Base-by-base conservation (phyloP, 2,329 filamentous ascomycete species). In the Penicillium concentricum region DNA sequence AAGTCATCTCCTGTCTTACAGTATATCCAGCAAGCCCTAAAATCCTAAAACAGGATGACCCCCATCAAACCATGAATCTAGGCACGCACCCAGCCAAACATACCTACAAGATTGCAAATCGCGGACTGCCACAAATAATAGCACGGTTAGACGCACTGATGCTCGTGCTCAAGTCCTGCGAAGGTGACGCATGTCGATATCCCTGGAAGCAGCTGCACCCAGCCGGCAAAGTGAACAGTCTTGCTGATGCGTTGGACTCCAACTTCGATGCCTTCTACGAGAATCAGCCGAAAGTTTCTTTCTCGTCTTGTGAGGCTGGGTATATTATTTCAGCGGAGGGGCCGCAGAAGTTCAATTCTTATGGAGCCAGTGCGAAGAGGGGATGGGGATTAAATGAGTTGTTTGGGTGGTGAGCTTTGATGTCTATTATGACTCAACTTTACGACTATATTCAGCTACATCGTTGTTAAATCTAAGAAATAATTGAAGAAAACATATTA, bases 111-210 rank as follows among this genome's bases (percentile, higher is more conserved):
- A 59, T 65, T 5, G 61, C 62, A 37, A 58, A 60, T 39, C 63
- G 67, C 3, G 58, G 61, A n/a, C 48, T 67, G 0, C 45, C 61
- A 6, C 76, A 78, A 50, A 73, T 84, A 0, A 63, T 81, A 3
- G 71, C 76, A 22, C 79, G 84, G 2, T 76, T 88, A 0, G 84
- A 87, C 59, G 74, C 83, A 3, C 74, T 88, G 1, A 75, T 87
- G 45, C 73, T 87, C 58, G 82, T 86, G 1, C 74, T 85, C 24
- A 87, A 87, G 72, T 82, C 82, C 4, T 87, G 85, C 70, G 81
- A 82, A 64, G 81, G 78, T 9, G 62, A 73, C 10, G 75, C 77
- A 0, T 87, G 85, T 63, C 72, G 78, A 4, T 70, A 79, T 24
- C 85, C 85, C 0, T 87, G 85, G 85, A 72, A 73, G 15, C 76